Conservation (phyloP, 192 early-diverging fungal genomes). For the Phycomyces nitens region DNA sequence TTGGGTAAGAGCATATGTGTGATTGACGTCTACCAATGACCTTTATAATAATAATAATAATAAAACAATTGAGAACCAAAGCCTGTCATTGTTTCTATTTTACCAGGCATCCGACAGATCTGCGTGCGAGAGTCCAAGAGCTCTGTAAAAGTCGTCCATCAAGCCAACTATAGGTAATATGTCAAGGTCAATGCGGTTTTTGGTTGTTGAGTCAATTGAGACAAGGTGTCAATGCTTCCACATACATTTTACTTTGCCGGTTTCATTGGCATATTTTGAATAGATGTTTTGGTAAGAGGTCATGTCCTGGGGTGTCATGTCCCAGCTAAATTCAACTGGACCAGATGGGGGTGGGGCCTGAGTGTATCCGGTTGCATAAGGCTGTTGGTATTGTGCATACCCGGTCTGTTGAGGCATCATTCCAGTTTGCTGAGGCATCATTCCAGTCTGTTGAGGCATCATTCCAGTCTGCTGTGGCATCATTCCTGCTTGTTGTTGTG, state of each 20-base stretch:
- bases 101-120: slow-evolving; percentile 55
- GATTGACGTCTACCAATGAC: slow-evolving; percentile 54
- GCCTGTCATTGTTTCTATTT: background rate
- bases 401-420: slow-evolving; percentile 18
- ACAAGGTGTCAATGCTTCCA: too few relatives aligned
- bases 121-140: slow-evolving; percentile 47
- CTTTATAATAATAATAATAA: too few relatives aligned
- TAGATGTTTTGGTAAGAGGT: slow-evolving; percentile 58
- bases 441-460: slow-evolving; percentile 19
- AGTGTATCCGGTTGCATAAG: background rate
- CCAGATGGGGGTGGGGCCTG: slow-evolving; percentile 3
- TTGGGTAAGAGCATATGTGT: slow-evolving; percentile 48
- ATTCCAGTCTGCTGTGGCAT: slow-evolving; percentile 38
- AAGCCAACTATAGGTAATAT: slow-evolving; percentile 41
- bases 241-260: slow-evolving; percentile 56
- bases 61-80: too few relatives aligned
- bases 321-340: slow-evolving; percentile 56
- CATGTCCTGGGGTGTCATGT: slow-evolving; percentile 56
- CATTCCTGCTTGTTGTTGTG: slow-evolving; percentile 10
- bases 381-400: too few relatives aligned
- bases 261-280: slow-evolving; percentile 45
- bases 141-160: slow-evolving; percentile 58
- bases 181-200: too few relatives aligned
- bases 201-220: too few relatives aligned
- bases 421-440: slow-evolving; percentile 38